Base-by-base conservation (phyloP, 345 rosid genomes). In the Euclidium syriacum region DNA sequence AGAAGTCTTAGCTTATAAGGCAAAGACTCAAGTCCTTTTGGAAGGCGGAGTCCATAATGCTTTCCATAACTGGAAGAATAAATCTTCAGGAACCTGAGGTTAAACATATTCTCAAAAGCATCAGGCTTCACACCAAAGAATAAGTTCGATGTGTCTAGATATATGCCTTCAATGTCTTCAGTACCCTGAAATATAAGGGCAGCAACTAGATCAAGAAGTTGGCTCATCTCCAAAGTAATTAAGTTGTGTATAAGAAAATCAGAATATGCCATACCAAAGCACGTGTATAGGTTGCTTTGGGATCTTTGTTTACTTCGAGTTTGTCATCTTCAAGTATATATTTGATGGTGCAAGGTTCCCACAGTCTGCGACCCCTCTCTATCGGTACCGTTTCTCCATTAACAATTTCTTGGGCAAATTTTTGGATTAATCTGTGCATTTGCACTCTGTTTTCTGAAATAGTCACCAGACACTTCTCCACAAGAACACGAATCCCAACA, bases 401-500 rank as follows among this genome's bases (percentile, higher is more conserved):
- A 3, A 44, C 68, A 27, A 61, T 52, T 23, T 69, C 15, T 0
- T 33, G 20, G 1, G 54, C 57, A 38, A 70, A 25, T 6, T 34
- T 68, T 44, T 25, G 68, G 4, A 60, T 15, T 11, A 70, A 52
- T 11, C 52, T 34, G 40, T 71, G 65, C 52, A 48, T 71, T 5
- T 9, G 2, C 6, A 71, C 14, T 16, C 3, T 16, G 4, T 48
- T 16, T 4, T 24, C 0, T 2, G 10, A 41, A 9, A 75, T 27
- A 5, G 2, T 33, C 12, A 61, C 14, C 0, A 66, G 64, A 36
- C 64, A 60, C 4, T 61, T 71, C 4, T 65, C 38, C 1, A 54
- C 16, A 15, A 75, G 79, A 55, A 10, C 43, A 9, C 46, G 7
- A 9, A 29, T 29, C 8, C 33, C 33, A 29, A 29, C 33, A 9